Evolutionary conservation across 345 rosid genomes (phyloP).

Genomic region (Brassica incana): DNA sequence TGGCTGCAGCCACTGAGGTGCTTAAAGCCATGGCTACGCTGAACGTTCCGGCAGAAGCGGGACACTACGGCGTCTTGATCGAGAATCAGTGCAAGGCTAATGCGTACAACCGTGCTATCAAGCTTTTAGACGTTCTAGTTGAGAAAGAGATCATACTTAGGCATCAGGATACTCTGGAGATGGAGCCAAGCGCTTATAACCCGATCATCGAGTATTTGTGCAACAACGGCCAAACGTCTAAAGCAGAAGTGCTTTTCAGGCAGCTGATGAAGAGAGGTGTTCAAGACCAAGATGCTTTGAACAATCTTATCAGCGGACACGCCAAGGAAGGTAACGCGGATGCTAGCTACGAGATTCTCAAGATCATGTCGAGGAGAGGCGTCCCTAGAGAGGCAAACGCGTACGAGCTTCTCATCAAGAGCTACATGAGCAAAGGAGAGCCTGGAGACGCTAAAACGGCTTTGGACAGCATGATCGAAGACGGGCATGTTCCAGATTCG

Average conservation of each 20-base stretch:
- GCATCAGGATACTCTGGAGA: slow-evolving; percentile 63
- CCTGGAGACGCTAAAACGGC: slow-evolving; percentile 89
- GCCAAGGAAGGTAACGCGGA: slow-evolving; percentile 82
- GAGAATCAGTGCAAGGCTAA: slow-evolving; percentile 74
- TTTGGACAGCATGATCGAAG: slow-evolving; percentile 83
- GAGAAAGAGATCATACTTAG: slow-evolving; percentile 77
- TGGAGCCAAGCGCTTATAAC: slow-evolving; percentile 68
- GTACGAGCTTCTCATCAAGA: slow-evolving; percentile 69
- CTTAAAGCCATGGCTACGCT: slow-evolving; percentile 77
- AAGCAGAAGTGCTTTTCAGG: slow-evolving; percentile 82
- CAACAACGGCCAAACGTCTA: slow-evolving; percentile 63
- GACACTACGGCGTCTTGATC: slow-evolving; percentile 78
- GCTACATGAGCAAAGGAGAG: slow-evolving; percentile 90
- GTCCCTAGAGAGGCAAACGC: slow-evolving; percentile 71
- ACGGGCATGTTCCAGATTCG: slow-evolving; percentile 71
- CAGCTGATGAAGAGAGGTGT: slow-evolving; percentile 89
- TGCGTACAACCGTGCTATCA: slow-evolving; percentile 63
- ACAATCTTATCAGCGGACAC: slow-evolving; percentile 72
- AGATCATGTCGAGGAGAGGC: slow-evolving; percentile 80
- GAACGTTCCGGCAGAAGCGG: slow-evolving; percentile 75
- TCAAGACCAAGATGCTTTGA: slow-evolving; percentile 65
- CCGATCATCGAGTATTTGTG: slow-evolving; percentile 69
- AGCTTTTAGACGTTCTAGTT: slow-evolving; percentile 68
- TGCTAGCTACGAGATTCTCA: slow-evolving; percentile 74
- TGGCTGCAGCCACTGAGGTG: slow-evolving; percentile 72